These are phyloP conservation scores for Solanum aculeatissimum DNA, from an alignment of 305 asterid genomes.

Conservation along the genomic window DNA sequence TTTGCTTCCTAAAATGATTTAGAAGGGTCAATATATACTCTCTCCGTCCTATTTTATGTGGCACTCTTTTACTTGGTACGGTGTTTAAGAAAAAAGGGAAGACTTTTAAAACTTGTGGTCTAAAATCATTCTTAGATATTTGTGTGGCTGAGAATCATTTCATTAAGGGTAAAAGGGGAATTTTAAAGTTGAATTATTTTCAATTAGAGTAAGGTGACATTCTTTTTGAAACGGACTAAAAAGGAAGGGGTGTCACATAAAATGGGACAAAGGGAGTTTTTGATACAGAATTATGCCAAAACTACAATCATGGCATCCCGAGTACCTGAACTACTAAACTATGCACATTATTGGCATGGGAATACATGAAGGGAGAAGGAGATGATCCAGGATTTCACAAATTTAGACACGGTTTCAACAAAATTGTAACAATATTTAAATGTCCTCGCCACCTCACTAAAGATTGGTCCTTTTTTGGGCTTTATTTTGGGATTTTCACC, in stretches of 20 bases:
- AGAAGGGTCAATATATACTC: neutral
- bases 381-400: neutral
- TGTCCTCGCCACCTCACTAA: neutral
- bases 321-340: neutral
- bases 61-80: too few species aligned
- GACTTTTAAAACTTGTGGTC: too few species aligned
- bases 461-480: neutral
- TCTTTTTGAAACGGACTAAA: too few species aligned
- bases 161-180: too few species aligned
- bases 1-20: neutral
- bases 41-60: too few species aligned
- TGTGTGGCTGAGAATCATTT: too few species aligned
- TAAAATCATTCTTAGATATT: too few species aligned
- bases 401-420: neutral
- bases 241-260: too few species aligned
- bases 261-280: too few species aligned
- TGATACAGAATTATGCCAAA: neutral
- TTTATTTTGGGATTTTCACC: neutral
- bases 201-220: too few species aligned
- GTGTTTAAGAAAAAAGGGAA: too few species aligned
- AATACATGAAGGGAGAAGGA: neutral
- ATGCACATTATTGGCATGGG: neutral
- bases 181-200: too few species aligned
- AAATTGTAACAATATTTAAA: neutral
- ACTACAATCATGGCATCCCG: neutral